Evolutionary conservation across 371 early-diverging fungal genomes (phyloP).

Genomic region (Mucor piriformis): DNA sequence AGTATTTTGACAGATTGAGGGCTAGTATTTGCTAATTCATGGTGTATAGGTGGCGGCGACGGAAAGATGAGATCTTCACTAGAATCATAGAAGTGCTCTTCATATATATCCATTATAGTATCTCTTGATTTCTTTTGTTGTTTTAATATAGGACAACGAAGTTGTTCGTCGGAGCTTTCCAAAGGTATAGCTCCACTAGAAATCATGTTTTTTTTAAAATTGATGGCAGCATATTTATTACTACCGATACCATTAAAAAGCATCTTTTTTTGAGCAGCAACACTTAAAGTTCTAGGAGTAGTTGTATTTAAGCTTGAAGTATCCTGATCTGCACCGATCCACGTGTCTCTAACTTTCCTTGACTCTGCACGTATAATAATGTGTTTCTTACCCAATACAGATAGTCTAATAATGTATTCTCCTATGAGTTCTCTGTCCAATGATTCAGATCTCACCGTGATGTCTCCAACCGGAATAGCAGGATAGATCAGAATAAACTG

Average conservation of each 20-base stretch:
- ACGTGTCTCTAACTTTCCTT: slow-evolving; percentile 31
- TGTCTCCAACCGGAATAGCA: slow-evolving; percentile 22
- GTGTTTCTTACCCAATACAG: slow-evolving; percentile 24
- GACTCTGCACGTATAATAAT: slow-evolving; percentile 27
- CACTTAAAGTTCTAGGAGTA: slow-evolving; percentile 14
- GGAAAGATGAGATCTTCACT: slow-evolving; percentile 4
- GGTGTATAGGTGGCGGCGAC: not conserved
- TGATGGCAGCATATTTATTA: not conserved
- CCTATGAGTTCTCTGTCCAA: slow-evolving; percentile 28
- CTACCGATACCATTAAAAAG: not conserved
- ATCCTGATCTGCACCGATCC: slow-evolving; percentile 27
- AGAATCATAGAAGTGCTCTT: slow-evolving; percentile 28
- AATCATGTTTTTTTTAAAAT: slow-evolving; percentile 4
- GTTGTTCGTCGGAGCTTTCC: slow-evolving; percentile 33
- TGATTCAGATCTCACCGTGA: slow-evolving; percentile 20
- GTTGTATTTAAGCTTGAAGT: not conserved
- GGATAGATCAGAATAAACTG: slow-evolving; percentile 27
- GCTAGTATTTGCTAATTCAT: slow-evolving; percentile 6
- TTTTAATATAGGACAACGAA: not conserved
- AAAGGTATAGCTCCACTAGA: slow-evolving; percentile 26
- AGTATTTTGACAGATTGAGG: slow-evolving; percentile 39
- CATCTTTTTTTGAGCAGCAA: slow-evolving; percentile 22
- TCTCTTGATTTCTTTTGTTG: slow-evolving; percentile 23
- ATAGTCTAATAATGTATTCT: slow-evolving; percentile 24
- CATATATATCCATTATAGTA: slow-evolving; percentile 49